Evolutionary conservation across 2,329 filamentous ascomycete genomes (phyloP).

Genomic region (Pyricularia sp.): DNA sequence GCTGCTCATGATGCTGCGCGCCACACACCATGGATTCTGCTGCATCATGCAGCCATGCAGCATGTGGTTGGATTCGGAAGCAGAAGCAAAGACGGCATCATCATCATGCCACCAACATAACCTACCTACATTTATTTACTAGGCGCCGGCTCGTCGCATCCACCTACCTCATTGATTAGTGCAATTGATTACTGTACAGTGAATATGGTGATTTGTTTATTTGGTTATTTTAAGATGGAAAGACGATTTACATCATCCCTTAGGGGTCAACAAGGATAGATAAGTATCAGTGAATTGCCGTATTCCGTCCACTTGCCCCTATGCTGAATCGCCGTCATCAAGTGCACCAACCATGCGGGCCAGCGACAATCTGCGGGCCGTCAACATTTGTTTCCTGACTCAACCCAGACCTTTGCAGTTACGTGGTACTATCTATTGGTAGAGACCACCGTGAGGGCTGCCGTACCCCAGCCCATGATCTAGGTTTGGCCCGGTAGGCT

Average conservation of each 20-base stretch:
- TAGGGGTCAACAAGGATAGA: background rate
- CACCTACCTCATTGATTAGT: background rate
- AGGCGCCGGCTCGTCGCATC: background rate
- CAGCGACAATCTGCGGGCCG: background rate
- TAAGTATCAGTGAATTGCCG: background rate
- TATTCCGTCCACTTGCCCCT: background rate
- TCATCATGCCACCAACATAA: background rate
- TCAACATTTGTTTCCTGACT: background rate
- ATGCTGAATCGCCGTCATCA: background rate
- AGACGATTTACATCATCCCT: background rate
- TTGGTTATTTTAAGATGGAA: background rate
- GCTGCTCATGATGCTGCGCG: background rate
- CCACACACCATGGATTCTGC: background rate
- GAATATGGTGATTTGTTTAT: background rate
- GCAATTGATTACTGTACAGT: background rate
- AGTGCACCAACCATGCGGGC: background rate
- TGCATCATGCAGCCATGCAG: background rate
- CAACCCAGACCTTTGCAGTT: background rate
- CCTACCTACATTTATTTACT: background rate
- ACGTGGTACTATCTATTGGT: background rate
- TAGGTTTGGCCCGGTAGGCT: background rate
- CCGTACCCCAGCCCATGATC: background rate
- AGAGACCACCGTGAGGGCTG: background rate
- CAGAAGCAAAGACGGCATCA: background rate
- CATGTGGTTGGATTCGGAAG: background rate